Conservation (phyloP, 73 alveolate genomes). For the Breviolum minutum region DNA sequence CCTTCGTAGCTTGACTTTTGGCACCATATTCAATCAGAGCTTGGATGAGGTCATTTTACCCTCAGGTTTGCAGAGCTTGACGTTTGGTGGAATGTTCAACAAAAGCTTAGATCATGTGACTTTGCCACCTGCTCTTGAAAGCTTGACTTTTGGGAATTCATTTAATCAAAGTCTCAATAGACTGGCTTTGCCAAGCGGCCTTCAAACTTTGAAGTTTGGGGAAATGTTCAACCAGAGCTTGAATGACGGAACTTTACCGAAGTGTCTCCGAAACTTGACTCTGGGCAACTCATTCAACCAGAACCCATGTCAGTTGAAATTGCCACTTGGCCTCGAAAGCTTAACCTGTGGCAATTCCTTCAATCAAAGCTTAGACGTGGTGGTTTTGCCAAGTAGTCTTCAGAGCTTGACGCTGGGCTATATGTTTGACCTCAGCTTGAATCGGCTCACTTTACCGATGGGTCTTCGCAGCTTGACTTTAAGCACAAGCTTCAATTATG, state of each 20-base stretch:
- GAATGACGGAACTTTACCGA: background rate
- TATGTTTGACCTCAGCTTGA: conserved; percentile 24
- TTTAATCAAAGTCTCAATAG: conserved; percentile 13
- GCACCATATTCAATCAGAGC: conserved; percentile 2
- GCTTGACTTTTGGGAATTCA: conserved; percentile 12
- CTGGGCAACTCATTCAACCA: conserved; percentile 19
- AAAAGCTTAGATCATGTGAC: background rate
- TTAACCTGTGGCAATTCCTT: conserved; percentile 14
- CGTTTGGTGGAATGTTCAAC: conserved; percentile 41
- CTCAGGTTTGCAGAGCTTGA: background rate
- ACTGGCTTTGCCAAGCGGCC: conserved; percentile 1
- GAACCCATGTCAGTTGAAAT: conserved; percentile 9
- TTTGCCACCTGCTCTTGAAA: background rate
- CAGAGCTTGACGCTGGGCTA: conserved; percentile 2
- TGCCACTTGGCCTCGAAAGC: conserved; percentile 28
- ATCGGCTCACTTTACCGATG: background rate
- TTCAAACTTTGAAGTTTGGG: conserved; percentile 42
- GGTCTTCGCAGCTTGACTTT: background rate
- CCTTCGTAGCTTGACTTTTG: background rate
- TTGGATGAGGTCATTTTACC: background rate
- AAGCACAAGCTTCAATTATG: background rate
- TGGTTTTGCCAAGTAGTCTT: conserved; percentile 2
- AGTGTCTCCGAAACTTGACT: conserved; percentile 23
- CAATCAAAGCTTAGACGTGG: conserved; percentile 31
- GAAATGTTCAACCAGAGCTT: conserved; percentile 11